Conservation (phyloP, 1,139 yeast species). For the Debaryomycetaceae sp. region DNA sequence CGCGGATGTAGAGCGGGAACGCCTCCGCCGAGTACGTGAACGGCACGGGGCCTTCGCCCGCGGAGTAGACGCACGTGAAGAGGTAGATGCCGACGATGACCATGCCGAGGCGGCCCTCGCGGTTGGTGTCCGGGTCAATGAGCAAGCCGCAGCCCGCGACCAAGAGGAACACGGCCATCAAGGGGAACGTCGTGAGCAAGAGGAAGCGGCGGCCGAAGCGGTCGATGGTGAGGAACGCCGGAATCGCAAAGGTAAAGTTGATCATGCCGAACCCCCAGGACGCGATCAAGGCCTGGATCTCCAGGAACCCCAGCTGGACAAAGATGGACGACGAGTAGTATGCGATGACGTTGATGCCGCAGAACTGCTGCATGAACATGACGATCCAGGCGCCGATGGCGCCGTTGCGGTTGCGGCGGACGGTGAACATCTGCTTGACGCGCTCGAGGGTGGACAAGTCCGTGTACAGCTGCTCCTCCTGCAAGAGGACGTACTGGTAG, state of each 20-base stretch:
- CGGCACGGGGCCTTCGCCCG: slow-evolving; percentile 88
- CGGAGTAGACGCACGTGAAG: slow-evolving; percentile 64
- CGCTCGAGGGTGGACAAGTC: slow-evolving; percentile 43
- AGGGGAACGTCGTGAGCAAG: slow-evolving; percentile 63
- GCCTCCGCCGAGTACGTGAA: slow-evolving; percentile 85
- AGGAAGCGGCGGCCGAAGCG: slow-evolving; percentile 66
- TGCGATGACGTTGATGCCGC: slow-evolving; percentile 86
- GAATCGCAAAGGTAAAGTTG: slow-evolving; percentile 72
- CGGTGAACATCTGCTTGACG: slow-evolving; percentile 44
- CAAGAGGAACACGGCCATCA: slow-evolving; percentile 56
- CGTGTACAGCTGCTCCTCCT: slow-evolving; percentile 50
- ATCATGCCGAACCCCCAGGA: slow-evolving; percentile 83
- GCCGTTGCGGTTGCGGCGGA: slow-evolving; percentile 78
- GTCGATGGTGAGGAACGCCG: slow-evolving; percentile 78
- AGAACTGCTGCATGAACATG: slow-evolving; percentile 88
- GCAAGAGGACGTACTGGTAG: slow-evolving; percentile 23
- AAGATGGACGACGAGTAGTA: slow-evolving; percentile 71
- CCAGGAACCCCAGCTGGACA: slow-evolving; percentile 52
- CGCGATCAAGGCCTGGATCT: slow-evolving; percentile 56
- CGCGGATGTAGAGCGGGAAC: slow-evolving; percentile 76
- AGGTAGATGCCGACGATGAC: slow-evolving; percentile 65
- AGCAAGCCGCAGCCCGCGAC: slow-evolving; percentile 72
- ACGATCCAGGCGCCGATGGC: slow-evolving; percentile 71
- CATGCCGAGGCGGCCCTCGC: slow-evolving; percentile 49
- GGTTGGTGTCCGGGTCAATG: slow-evolving; percentile 32